A percentile compares a stretch with the other conserved stretches of the same genome.
Conservation (phyloP, 139 green algal genomes). For the Astrephomene gubernaculifera region DNA sequence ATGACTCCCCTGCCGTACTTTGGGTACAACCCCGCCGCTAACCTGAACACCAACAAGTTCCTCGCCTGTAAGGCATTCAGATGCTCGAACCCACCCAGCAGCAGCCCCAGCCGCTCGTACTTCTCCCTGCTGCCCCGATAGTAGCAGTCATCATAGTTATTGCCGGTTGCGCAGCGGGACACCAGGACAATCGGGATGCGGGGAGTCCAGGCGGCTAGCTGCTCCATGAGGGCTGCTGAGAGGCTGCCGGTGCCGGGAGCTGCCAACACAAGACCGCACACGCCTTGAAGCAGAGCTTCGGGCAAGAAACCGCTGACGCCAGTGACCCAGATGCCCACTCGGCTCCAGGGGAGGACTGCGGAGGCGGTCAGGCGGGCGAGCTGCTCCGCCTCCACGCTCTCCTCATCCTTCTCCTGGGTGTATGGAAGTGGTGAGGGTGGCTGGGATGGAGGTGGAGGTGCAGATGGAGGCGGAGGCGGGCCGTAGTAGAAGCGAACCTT, state of each 20-base stretch:
- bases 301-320: conserved; percentile 4
- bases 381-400: not conserved
- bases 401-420: too few relatives aligned
- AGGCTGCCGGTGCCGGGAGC: conserved; percentile 52
- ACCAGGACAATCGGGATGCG: conserved; percentile 42
- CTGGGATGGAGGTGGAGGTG: too few relatives aligned
- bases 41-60: not conserved
- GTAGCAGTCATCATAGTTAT: conserved; percentile 42
- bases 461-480: too few relatives aligned
- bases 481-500: conserved; percentile 35
- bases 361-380: not conserved
- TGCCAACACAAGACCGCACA: conserved; percentile 53
- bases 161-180: conserved; percentile 29
- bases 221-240: not conserved
- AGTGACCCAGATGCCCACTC: conserved; percentile 44
- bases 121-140: conserved; percentile 41
- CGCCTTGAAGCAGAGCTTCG: conserved; percentile 19
- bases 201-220: conserved; percentile 34
- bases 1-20: not conserved
- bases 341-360: not conserved
- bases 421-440: too few relatives aligned
- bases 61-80: conserved; percentile 45
- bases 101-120: conserved; percentile 43
- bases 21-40: conserved; percentile 20
- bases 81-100: conserved; percentile 40